Percentiles rank a stretch among this genome's conserved stretches.
These are phyloP conservation scores for Scheffersomyces quercinus DNA, from an alignment of 1,139 yeast genomes.

Conservation along the genomic window DNA sequence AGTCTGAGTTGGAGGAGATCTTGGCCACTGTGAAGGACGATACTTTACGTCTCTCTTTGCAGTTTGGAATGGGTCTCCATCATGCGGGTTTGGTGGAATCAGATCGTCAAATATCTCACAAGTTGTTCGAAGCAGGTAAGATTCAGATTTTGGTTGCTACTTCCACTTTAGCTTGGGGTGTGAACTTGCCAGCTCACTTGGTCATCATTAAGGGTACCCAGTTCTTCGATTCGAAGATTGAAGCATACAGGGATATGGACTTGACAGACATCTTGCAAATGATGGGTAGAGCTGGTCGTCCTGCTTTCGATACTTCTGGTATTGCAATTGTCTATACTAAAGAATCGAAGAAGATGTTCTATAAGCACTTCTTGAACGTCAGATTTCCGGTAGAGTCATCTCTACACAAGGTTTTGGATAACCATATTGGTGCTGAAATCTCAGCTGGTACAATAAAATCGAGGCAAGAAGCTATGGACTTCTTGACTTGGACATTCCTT, in stretches of 20 bases:
- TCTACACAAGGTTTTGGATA: conserved; percentile 85
- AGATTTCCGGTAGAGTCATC: conserved; percentile 99
- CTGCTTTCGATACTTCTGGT: conserved; percentile 94
- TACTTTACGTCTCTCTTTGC: conserved; percentile 77
- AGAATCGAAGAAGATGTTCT: conserved; percentile 87
- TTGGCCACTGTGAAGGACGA: conserved; percentile 80
- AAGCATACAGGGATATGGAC: conserved; percentile 84
- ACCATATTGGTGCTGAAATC: conserved; percentile 96
- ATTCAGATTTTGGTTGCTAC: conserved; percentile 92
- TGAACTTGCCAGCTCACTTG: conserved; percentile 90
- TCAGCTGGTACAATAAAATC: conserved; percentile 81
- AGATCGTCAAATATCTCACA: conserved; percentile 86
- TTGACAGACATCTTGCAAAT: conserved; percentile 87
- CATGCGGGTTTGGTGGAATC: conserved; percentile 96
- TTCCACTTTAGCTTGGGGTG: conserved; percentile 97
- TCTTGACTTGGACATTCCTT: conserved; percentile 91
- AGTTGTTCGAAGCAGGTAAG: conserved; percentile 78
- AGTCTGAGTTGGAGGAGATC: conserved; percentile 67
- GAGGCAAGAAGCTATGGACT: conserved; percentile 88
- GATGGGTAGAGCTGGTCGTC: conserved; percentile 97
- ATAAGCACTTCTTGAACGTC: conserved; percentile 88
- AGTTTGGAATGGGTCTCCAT: conserved; percentile 95
- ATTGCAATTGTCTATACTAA: conserved; percentile 93
- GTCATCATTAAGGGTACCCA: conserved; percentile 95
- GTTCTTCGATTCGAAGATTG: conserved; percentile 79